A percentile compares a stretch with the other conserved stretches of the same genome.
Evolutionary conservation across 2,329 filamentous ascomycete species (phyloP).

Genomic region (Xylariaceae sp.): DNA sequence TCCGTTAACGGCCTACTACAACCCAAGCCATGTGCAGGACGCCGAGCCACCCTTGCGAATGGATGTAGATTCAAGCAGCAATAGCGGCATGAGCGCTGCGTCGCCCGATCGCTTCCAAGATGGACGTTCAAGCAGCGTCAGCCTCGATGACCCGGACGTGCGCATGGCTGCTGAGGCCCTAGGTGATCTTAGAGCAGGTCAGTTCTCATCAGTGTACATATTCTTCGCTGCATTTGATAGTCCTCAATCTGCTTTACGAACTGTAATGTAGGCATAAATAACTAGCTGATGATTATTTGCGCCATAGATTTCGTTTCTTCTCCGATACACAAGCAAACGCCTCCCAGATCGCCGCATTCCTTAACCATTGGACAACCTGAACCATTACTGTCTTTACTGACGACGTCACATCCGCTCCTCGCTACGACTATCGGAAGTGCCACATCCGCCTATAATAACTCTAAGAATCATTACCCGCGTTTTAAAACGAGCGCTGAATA

Average conservation of each 20-base stretch:
- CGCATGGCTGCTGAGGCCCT: conserved; percentile 76
- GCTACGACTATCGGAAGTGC: conserved; percentile 85
- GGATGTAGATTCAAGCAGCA: conserved; percentile 54
- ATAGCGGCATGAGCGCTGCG: conserved; percentile 48
- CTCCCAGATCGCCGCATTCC: conserved; percentile 47
- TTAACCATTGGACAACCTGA: conserved; percentile 61
- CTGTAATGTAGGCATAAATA: conserved; percentile 12
- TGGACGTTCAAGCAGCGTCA: conserved; percentile 57
- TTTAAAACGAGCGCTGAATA: conserved; percentile 91
- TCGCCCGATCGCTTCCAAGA: conserved; percentile 55
- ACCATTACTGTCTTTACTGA: conserved; percentile 84
- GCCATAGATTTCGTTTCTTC: conserved; percentile 69
- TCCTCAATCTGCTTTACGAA: conserved; percentile 10
- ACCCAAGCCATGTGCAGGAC: conserved; percentile 50
- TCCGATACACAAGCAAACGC: conserved; percentile 55
- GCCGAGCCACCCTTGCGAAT: conserved; percentile 54
- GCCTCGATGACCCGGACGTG: conserved; percentile 70
- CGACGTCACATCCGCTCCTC: conserved; percentile 84
- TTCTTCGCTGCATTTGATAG: neutral
- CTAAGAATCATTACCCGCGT: conserved; percentile 88
- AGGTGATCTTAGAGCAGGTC: conserved; percentile 76
- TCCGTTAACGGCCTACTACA: conserved; percentile 56
- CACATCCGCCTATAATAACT: conserved; percentile 81
- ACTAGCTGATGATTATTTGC: conserved; percentile 19
- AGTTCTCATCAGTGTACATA: conserved; percentile 37